Conservation (phyloP, 164 flowering plant genomes). For the Stephania cephalantha region DNA sequence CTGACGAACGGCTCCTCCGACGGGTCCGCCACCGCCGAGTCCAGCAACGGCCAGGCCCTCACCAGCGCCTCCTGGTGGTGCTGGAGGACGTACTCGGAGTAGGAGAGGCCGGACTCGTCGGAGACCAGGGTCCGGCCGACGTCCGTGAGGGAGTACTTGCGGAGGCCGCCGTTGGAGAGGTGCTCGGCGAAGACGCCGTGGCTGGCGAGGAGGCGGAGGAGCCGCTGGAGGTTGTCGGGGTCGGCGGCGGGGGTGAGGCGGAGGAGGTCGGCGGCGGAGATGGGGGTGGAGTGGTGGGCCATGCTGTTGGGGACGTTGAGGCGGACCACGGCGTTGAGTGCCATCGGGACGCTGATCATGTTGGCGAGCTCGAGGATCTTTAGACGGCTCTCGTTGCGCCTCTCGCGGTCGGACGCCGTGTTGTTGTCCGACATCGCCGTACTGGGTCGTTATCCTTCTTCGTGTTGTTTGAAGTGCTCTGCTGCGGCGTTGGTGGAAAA, state of each 20-base stretch:
- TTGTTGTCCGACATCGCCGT: slow-evolving; percentile 23
- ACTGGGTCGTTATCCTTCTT: not conserved
- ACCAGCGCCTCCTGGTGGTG: slow-evolving; percentile 69
- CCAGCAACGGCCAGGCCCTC: slow-evolving; percentile 53
- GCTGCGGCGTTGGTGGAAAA: too few species aligned
- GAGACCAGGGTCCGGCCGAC: slow-evolving; percentile 52
- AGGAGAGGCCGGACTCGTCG: slow-evolving; percentile 51
- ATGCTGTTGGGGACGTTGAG: slow-evolving; percentile 65
- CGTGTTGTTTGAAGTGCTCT: not conserved
- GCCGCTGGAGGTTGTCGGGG: slow-evolving; percentile 55
- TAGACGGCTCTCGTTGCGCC: slow-evolving; percentile 32
- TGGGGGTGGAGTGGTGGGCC: slow-evolving; percentile 52
- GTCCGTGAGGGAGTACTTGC: slow-evolving; percentile 54
- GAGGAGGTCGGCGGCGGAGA: slow-evolving; percentile 55
- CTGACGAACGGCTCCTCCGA: slow-evolving; percentile 48
- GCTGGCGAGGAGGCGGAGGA: slow-evolving; percentile 61
- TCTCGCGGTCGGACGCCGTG: slow-evolving; percentile 8
- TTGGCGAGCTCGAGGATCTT: slow-evolving; percentile 61
- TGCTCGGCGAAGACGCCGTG: slow-evolving; percentile 58
- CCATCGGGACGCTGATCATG: slow-evolving; percentile 79
- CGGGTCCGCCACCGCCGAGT: slow-evolving; percentile 54
- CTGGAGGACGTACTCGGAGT: slow-evolving; percentile 61
- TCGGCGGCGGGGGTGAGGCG: slow-evolving; percentile 28
- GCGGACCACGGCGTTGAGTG: slow-evolving; percentile 59
- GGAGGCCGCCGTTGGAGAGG: slow-evolving; percentile 9